phyloP scores from a whole-genome alignment of 2,329 filamentous ascomycete species.

The Neofusicoccum kwambonambiense region DNA sequence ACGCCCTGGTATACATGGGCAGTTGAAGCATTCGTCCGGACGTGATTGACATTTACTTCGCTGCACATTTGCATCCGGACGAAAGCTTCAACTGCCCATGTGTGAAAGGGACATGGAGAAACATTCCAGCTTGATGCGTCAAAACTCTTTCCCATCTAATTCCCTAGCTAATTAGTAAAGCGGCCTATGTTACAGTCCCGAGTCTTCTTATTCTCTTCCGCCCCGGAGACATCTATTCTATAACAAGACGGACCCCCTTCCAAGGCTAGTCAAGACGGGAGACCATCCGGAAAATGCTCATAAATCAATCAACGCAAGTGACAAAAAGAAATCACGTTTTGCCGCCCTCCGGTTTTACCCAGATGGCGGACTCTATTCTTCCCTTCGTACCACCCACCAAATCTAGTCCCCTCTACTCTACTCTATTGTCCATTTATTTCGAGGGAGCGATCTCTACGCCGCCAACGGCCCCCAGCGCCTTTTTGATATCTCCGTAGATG shows the following conservation, averaged over 20 bases:
- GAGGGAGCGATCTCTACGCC: constrained; percentile 15
- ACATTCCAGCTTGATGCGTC: neutral
- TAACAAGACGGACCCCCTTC: constrained; percentile 12
- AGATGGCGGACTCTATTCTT: constrained; percentile 4
- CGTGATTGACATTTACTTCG: too few relatives aligned
- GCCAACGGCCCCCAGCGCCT: constrained; percentile 37
- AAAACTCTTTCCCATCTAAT: constrained; percentile 11
- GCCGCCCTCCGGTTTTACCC: constrained; percentile 6
- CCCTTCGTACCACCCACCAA: neutral
- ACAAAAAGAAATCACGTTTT: constrained; percentile 7
- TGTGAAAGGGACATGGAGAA: neutral
- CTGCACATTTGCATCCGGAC: too few relatives aligned
- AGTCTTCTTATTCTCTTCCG: neutral
- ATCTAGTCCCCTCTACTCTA: neutral
- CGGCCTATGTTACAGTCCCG: constrained; percentile 14
- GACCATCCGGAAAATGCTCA: constrained; percentile 6
- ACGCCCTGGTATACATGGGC: neutral
- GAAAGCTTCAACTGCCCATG: too few relatives aligned
- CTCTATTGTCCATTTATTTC: constrained; percentile 1
- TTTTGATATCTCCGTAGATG: constrained; percentile 80
- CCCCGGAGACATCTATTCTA: constrained; percentile 13
- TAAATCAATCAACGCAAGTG: constrained; percentile 7
- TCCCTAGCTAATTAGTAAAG: constrained; percentile 12
- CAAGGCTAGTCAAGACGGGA: constrained; percentile 16
- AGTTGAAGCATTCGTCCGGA: neutral